Evolutionary conservation across 1,284 basidiomycete genomes (phyloP), one percentile per base, ranked within the genome.

Genomic region (Apiotrichum laibachii): DNA sequence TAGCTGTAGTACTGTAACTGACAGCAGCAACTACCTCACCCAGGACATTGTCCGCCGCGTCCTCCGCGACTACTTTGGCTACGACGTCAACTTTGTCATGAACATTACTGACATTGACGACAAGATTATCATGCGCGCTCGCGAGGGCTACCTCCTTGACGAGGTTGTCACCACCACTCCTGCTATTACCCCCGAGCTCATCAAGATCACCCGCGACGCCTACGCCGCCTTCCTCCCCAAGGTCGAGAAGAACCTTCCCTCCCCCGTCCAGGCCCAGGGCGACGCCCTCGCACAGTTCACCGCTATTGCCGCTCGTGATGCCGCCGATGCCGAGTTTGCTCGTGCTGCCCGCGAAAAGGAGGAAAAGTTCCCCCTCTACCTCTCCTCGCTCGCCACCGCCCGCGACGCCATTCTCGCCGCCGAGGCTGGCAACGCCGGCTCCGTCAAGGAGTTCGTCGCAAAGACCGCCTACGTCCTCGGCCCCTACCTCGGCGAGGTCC

Each of bases 81-180:
- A 96, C 75, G 90, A 98, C 72, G 88, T 99, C 60, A 91, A 97
- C 76, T 98, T 99, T 77, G 95, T 99, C 58, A 97, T 97, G 93
- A 99, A 99, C 79, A 87, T 99, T 71, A 99, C 96, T 6, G 96
- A 99, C 78, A 96, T 99, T 65, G 96, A 99, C 75, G 96, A 99
- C 84, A 99, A 99, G 92, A 96, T 96, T 73, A 96, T 96, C 69
- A 76, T 89, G 51, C 86, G 92, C 34, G 91, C 92, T 12, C 85
- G 93, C 40, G 90, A 95, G 79, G 87, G 86, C 49, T 83, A 93
- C 72, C 85, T 98, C 15, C 79, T 96, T 31, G 51, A 60, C 7
- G 60, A 66, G 66, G 71, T 71, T 12, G 68, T 70, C 49, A 62
- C 64, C n/a, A 62, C 72, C 42, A 72, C 74, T 55, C 63, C 73